A percentile compares a stretch with the other conserved stretches of the same genome.
These are phyloP conservation scores for Triticum urartu DNA, from an alignment of 176 grass and related monocot species.

Conservation along the genomic window DNA sequence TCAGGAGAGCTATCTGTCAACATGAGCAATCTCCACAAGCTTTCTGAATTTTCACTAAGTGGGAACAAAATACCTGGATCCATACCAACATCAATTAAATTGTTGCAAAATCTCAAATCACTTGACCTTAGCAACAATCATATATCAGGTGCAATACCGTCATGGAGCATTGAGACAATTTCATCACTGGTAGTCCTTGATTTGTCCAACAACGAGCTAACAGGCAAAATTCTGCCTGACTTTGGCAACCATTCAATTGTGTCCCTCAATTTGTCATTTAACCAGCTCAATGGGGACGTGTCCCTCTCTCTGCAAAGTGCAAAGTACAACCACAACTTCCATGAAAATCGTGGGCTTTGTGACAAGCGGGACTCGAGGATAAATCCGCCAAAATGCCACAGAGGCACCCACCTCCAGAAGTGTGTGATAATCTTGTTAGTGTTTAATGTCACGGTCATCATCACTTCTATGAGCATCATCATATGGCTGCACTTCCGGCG, in stretches of 20 bases:
- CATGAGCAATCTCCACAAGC: too few relatives aligned
- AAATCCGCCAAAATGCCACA: too few relatives aligned
- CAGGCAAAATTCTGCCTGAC: slow-evolving; percentile 31
- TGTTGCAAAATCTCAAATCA: not conserved
- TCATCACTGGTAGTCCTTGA: slow-evolving; percentile 28
- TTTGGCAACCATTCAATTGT: not conserved
- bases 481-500: too few relatives aligned
- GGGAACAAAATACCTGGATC: not conserved
- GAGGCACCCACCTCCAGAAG: too few relatives aligned
- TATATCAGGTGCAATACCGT: slow-evolving; percentile 46
- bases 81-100: not conserved
- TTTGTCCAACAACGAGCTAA: slow-evolving; percentile 55
- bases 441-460: too few relatives aligned
- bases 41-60: too few relatives aligned
- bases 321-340: slow-evolving; percentile 54
- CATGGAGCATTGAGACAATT: slow-evolving; percentile 21
- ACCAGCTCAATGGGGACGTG: slow-evolving; percentile 50
- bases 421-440: too few relatives aligned
- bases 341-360: slow-evolving; percentile 52
- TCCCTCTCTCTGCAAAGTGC: slow-evolving; percentile 27
- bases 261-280: slow-evolving; percentile 6
- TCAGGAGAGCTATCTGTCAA: too few relatives aligned
- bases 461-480: too few relatives aligned
- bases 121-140: slow-evolving; percentile 24
- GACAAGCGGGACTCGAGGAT: too few relatives aligned